Evolutionary conservation across 257 asterid species (phyloP), one percentile per base, ranked within the genome.

Genomic region (Ballota nigra): DNA sequence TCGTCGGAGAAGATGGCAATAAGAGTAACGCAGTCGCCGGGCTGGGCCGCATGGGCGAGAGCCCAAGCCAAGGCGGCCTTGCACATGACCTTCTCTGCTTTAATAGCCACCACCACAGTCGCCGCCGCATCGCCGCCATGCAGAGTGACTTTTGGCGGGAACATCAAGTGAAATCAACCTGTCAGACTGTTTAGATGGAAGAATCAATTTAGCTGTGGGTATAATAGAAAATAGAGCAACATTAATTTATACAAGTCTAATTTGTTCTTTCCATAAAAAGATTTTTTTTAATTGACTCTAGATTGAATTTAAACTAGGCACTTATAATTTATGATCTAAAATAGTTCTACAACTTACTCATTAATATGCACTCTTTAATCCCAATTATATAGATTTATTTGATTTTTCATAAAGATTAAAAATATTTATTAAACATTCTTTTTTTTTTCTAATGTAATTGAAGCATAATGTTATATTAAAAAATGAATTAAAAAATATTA

Each of bases 61-160:
- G 98, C 94, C 98, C 98, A 92, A 61, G 96, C 81, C 24, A 92
- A 61, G 36, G 89, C 96, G 8, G 88, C 70, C 36, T 80, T 85
- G 24, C 90, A 67, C 82, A 92, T 86, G 72, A 75, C 86, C 78
- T 87, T 92, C 73, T 85, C 90, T 6, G 92, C 96, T 66, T 89
- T 89, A 68, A 89, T 96, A 49, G 96, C 96, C 33, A 92, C 96
- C 74, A 92, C 84, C 79, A 89, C 89, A 67, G 70, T 77, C 79
- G 77, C 88, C 40, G 80, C 71, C 70, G 70, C 47, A n/a, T 16
- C 72, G 63, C 68, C 78, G 71, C 77, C 83, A 76, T 58, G 73
- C 53, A 33, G 64, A 33, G 1, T 40, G 79, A 61, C 49, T 63
- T 76, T 78, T 79, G 88, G 87, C 84, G 83, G 89, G 89, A 83